Conservation (phyloP, 768 basidiomycete species). For the Trametes cubensis region DNA sequence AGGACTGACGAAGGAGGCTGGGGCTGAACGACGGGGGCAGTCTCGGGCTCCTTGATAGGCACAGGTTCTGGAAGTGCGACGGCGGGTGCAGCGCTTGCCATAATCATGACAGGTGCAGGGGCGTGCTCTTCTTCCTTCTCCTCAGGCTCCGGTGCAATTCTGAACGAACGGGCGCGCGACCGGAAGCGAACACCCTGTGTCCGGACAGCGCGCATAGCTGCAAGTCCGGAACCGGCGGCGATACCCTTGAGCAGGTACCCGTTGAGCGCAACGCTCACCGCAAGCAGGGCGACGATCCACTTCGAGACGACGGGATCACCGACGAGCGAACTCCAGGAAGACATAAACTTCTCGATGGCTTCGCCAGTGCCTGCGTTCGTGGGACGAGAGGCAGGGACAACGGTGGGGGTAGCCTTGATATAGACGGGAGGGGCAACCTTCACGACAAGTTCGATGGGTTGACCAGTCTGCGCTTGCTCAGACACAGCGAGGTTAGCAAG, state of each 20-base stretch:
- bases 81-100: slow-evolving; percentile 27
- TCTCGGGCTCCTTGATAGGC: slow-evolving; percentile 10
- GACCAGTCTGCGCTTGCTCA: slow-evolving; percentile 18
- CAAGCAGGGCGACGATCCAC: slow-evolving; percentile 90
- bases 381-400: slow-evolving; percentile 30
- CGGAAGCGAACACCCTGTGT: slow-evolving; percentile 32
- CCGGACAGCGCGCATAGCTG: slow-evolving; percentile 28
- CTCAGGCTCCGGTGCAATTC: slow-evolving; percentile 6
- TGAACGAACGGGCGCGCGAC: slow-evolving; percentile 27
- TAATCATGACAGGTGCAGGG: slow-evolving; percentile 20
- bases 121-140: slow-evolving; percentile 22
- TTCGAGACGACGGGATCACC: slow-evolving; percentile 94
- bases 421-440: slow-evolving; percentile 64
- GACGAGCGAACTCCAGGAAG: slow-evolving; percentile 85
- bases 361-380: slow-evolving; percentile 44
- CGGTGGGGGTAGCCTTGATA: slow-evolving; percentile 49
- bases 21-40: slow-evolving; percentile 13
- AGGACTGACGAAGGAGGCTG: slow-evolving; percentile 23
- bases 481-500: slow-evolving; percentile 56
- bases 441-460: slow-evolving; percentile 47
- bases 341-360: slow-evolving; percentile 84
- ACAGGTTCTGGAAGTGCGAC: slow-evolving; percentile 15
- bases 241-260: slow-evolving; percentile 91
- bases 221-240: slow-evolving; percentile 50
- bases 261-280: slow-evolving; percentile 85